Base-by-base conservation (phyloP, 2,329 filamentous ascomycete genomes). In the Massarina eburnea region DNA sequence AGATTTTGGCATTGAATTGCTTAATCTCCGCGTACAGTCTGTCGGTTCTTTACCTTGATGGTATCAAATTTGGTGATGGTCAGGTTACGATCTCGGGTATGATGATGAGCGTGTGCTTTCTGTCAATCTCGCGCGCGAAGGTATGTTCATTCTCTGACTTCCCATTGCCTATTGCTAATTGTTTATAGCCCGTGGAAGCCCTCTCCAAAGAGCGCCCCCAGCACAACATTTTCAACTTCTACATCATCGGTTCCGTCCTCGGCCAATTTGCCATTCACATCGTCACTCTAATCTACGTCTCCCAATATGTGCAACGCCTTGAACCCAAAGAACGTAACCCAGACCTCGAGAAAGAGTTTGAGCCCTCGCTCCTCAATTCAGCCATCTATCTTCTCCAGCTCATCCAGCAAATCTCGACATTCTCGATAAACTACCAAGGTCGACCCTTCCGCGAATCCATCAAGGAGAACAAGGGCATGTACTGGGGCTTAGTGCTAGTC, bases 41-140 rank as follows among this genome's bases (percentile, higher is more conserved):
- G 67, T 95, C 89, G 70, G 94, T 99, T 15, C 80, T 99, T 46
- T 99, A 99, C 66, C 82, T 99, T 1, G 92, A 97, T 63, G 94
- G 94, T 53, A 99, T 99, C 80, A 99, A 99, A 76, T 99, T 99
- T 67, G 91, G 94, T 45, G 94, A 99, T 68, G 91, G 91, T 3
- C 94, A 99, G 74, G 94, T 97, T 57, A 99, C 94, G 14, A 97
- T 99, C 63, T 96, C 91, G 60, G 94, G 94, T 59, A 97, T 99
- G 89, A 85, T 99, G 71, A 97, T 99, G 94, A 96, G 91, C 62
- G 94, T 99, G 40, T 99, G 94, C 76, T 99, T 99, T 81, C 76
- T 99, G 62, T 96, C 91, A 51, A 96, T 99, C 64, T 97, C 94
- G n/a, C 87, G 94, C 49, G 94, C 94, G 30, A 94, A 91, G 77